Percentiles rank a stretch among this genome's conserved stretches.
Conservation (phyloP, 1,284 basidiomycete genomes). For the Leccinum pseudoinsigne region DNA sequence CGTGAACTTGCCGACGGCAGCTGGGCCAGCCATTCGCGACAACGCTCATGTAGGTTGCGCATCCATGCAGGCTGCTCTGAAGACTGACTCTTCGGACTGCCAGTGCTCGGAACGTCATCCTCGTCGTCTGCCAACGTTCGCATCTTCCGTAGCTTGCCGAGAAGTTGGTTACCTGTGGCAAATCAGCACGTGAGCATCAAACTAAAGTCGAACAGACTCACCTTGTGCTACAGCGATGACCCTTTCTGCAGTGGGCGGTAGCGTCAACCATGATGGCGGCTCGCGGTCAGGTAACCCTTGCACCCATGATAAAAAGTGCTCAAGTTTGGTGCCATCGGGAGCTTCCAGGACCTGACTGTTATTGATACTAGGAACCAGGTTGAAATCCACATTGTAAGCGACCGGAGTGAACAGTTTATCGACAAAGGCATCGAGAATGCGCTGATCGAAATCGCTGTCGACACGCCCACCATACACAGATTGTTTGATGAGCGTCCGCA, state of each 20-base stretch:
- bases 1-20: conserved; percentile 67
- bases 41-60: conserved; percentile 77
- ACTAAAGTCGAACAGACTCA: conserved; percentile 34
- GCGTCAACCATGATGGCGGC: conserved; percentile 90
- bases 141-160: conserved; percentile 91
- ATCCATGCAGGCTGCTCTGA: conserved; percentile 91
- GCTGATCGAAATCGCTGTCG: conserved; percentile 93
- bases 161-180: conserved; percentile 70
- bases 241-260: conserved; percentile 88
- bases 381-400: conserved; percentile 92
- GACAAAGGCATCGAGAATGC: conserved; percentile 89
- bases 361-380: conserved; percentile 71
- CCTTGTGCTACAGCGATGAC: conserved; percentile 92
- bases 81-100: conserved; percentile 56
- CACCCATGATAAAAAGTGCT: conserved; percentile 90
- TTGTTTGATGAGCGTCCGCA: conserved; percentile 89
- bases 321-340: conserved; percentile 90
- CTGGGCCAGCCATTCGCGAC: conserved; percentile 78
- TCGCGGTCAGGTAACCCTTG: conserved; percentile 85
- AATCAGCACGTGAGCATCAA: conserved; percentile 12
- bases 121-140: conserved; percentile 88
- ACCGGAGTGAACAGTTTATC: conserved; percentile 83
- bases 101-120: conserved; percentile 55
- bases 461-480: conserved; percentile 93
- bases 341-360: conserved; percentile 62